Evolutionary conservation across 768 basidiomycete species (phyloP).

Genomic region (Trametes cingulata): DNA sequence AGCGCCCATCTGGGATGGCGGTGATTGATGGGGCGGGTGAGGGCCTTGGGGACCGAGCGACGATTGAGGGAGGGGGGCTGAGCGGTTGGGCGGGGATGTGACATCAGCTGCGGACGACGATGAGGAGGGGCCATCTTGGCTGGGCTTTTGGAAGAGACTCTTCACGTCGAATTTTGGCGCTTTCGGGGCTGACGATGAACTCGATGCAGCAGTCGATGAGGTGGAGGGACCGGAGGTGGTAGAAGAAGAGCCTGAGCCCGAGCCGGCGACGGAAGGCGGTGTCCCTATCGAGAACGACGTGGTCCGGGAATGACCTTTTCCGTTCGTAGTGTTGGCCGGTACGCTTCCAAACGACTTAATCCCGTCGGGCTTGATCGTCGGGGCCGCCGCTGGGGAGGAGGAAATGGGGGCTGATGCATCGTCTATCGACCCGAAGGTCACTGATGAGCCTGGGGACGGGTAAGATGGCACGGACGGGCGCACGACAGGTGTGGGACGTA

Average conservation of each 20-base stretch:
- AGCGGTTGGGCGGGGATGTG: slow-evolving; percentile 59
- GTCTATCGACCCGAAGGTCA: slow-evolving; percentile 92
- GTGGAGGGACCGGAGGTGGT: slow-evolving; percentile 32
- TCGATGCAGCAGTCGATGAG: slow-evolving; percentile 28
- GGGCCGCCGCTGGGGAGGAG: slow-evolving; percentile 74
- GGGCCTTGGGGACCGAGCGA: slow-evolving; percentile 34
- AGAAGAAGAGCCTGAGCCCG: slow-evolving; percentile 35
- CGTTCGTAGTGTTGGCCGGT: slow-evolving; percentile 58
- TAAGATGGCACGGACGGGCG: slow-evolving; percentile 7
- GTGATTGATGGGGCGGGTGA: slow-evolving; percentile 29
- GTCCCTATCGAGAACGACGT: slow-evolving; percentile 40
- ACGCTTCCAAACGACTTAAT: slow-evolving; percentile 86
- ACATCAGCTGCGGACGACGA: slow-evolving; percentile 42
- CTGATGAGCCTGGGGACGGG: slow-evolving; percentile 51
- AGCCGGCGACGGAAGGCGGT: slow-evolving; percentile 25
- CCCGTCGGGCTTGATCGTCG: slow-evolving; percentile 62
- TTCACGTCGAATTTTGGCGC: slow-evolving; percentile 51
- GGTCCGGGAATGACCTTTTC: slow-evolving; percentile 41
- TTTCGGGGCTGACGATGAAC: slow-evolving; percentile 35
- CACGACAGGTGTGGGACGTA: slow-evolving; percentile 32
- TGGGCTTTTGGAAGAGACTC: slow-evolving; percentile 60
- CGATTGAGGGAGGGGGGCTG: slow-evolving; percentile 53
- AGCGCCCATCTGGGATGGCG: slow-evolving; percentile 44
- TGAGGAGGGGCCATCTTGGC: slow-evolving; percentile 25
- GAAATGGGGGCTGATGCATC: slow-evolving; percentile 75